Evolutionary conservation across 805 yeast genomes (phyloP), one percentile per base, ranked within the genome.

Genomic region (Pichia cephalocereana): DNA sequence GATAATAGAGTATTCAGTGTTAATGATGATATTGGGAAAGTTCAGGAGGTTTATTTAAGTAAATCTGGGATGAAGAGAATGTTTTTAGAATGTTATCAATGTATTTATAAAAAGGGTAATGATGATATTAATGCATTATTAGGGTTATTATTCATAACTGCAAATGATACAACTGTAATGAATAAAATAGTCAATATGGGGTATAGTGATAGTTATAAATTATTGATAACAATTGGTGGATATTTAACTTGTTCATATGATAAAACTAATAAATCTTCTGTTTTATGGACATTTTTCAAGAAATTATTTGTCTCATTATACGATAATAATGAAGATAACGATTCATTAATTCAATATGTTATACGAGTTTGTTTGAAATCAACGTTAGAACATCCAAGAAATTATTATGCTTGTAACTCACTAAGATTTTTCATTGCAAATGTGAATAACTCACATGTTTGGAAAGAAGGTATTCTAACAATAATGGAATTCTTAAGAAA

Each of bases 331-430:
- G 14, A 7, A 4, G 26, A 23, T 23, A 23, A 23, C 5, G 5
- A 5, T 23, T 23, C 26, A 10, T 30, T 30, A 12, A 11, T 30
- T 30, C 14, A 30, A 30, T 30, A 30, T 30, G 32, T 12, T 10
- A n/a, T 48, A 7, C 17, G n/a, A 27, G 44, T 54, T 2, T 63
- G 75, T 1, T 46, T 62, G 2, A 44, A 43, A 9, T 71, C 80
- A 0, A 67, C 68, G 0, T 56, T 50, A 26, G 50, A 57, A 12
- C 82, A 76, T 53, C 71, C 70, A 10, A 55, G 67, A 40, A 77
- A 75, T 55, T 76, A 76, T 54, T 76, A 75, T 47, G 77, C 79
- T 0, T 68, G 74, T 69, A 56, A 61, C n/a, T 63, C 67, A 49
- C 61, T 72, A 6, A 43, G 59, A 43, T 55, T 46, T 46, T 52